Evolutionary conservation across 2,329 filamentous ascomycete species (phyloP).

Genomic region (Fusarium mexicanum): DNA sequence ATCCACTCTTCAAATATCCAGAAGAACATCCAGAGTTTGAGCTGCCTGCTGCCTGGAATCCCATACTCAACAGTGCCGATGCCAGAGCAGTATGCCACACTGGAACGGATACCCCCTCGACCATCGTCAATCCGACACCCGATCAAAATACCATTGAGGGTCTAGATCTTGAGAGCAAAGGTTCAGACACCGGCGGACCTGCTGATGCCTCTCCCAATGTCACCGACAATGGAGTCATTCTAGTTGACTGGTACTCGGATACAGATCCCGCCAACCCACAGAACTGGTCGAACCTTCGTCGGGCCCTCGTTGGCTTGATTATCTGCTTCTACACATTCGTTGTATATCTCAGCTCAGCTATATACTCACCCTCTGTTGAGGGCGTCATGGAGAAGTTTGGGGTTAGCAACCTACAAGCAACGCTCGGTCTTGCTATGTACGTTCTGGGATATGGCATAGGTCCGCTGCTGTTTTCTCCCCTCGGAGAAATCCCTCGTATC

Average conservation of each 20-base stretch:
- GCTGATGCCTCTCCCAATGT: constrained; percentile 56
- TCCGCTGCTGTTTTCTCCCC: constrained; percentile 71
- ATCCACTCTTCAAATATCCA: constrained; percentile 64
- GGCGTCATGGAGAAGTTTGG: constrained; percentile 63
- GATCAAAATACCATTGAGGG: not conserved
- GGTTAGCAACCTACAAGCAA: constrained; percentile 60
- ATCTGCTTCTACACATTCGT: constrained; percentile 68
- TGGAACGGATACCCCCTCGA: not conserved
- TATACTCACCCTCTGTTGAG: constrained; percentile 56
- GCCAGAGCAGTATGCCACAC: not conserved
- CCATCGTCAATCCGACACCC: not conserved
- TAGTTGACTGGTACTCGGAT: constrained; percentile 65
- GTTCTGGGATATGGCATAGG: constrained; percentile 71
- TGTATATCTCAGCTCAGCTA: constrained; percentile 60
- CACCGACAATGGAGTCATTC: constrained; percentile 59
- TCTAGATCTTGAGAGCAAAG: constrained; percentile 46
- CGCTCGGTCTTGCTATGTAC: constrained; percentile 69
- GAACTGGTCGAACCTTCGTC: constrained; percentile 61
- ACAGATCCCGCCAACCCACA: constrained; percentile 65
- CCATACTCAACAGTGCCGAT: not conserved
- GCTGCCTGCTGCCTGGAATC: constrained; percentile 53
- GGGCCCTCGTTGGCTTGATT: constrained; percentile 52
- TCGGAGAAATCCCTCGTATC: constrained; percentile 72
- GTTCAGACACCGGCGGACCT: constrained; percentile 53
- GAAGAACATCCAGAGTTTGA: constrained; percentile 66